Evolutionary conservation across 1,284 basidiomycete genomes (phyloP).

Genomic region (Sporisorium exsertum): DNA sequence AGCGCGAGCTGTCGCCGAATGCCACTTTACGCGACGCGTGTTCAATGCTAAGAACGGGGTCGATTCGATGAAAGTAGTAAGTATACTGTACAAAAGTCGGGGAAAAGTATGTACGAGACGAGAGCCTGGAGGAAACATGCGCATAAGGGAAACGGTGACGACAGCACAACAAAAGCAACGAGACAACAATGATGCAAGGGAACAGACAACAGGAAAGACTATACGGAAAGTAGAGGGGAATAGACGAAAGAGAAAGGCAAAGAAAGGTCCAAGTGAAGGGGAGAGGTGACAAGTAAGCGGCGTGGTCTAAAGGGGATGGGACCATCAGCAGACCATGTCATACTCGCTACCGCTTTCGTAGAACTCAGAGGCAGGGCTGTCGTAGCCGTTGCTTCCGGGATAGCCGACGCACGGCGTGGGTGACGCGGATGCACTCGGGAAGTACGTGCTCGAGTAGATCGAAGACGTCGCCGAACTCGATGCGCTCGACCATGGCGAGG

Average conservation of each 20-base stretch:
- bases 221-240: neutral
- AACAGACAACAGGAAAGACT: neutral
- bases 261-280: neutral
- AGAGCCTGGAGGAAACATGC: too few species aligned
- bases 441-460: slow-evolving; percentile 51
- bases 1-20: neutral
- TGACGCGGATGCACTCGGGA: slow-evolving; percentile 22
- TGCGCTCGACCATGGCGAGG: slow-evolving; percentile 41
- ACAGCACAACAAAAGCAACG: neutral
- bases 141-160: neutral
- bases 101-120: too few species aligned
- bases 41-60: neutral
- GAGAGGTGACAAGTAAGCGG: neutral
- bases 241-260: neutral
- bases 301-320: neutral
- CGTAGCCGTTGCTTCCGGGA: slow-evolving; percentile 55
- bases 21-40: slow-evolving; percentile 17
- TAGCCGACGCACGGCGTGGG: slow-evolving; percentile 27
- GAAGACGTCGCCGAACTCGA: slow-evolving; percentile 32
- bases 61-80: neutral
- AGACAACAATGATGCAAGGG: slow-evolving; percentile 1
- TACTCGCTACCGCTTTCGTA: slow-evolving; percentile 68
- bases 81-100: slow-evolving; percentile 9
- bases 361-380: slow-evolving; percentile 61
- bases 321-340: slow-evolving; percentile 50